A percentile compares a stretch with the other conserved stretches of the same genome.
These are phyloP conservation scores for Yamadazyma akitaensis DNA, from an alignment of 805 yeast species.

Conservation along the genomic window DNA sequence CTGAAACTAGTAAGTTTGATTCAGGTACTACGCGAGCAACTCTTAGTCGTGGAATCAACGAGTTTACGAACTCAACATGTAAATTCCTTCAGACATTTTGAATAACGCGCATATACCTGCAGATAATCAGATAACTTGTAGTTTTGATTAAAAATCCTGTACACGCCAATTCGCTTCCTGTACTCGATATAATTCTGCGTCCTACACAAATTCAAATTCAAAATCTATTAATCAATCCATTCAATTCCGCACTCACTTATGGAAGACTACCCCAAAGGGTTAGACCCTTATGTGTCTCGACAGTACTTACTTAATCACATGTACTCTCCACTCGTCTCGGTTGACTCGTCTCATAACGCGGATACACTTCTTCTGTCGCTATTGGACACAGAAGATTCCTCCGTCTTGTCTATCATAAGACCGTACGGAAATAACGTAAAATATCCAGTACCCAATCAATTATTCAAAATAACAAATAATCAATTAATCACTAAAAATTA, in stretches of 20 bases:
- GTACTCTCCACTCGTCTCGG: constrained; percentile 51
- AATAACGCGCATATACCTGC: not conserved
- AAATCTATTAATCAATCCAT: not conserved
- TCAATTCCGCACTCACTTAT: not conserved
- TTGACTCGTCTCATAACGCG: constrained; percentile 45
- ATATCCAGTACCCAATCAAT: constrained; percentile 37
- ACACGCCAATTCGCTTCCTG: not conserved
- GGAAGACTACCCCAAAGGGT: constrained; percentile 29
- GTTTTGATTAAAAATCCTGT: not conserved
- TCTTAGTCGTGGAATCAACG: not conserved
- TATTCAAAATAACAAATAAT: constrained; percentile 49
- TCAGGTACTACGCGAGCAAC: not conserved
- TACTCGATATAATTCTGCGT: not conserved
- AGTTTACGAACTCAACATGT: not conserved
- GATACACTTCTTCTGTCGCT: constrained; percentile 41
- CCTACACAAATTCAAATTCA: not conserved
- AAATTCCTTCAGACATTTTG: not conserved
- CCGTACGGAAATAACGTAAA: constrained; percentile 56
- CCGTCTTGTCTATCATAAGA: constrained; percentile 46
- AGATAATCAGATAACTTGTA: not conserved
- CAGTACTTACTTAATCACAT: constrained; percentile 44
- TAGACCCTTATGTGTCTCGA: constrained; percentile 37
- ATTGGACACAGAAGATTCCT: constrained; percentile 32
- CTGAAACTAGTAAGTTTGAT: not conserved
- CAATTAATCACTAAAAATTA: constrained; percentile 48